Percentiles rank a stretch among this genome's conserved stretches.
Evolutionary conservation across 2,329 filamentous ascomycete genomes (phyloP).

Genomic region (Pseudocercospora musae): DNA sequence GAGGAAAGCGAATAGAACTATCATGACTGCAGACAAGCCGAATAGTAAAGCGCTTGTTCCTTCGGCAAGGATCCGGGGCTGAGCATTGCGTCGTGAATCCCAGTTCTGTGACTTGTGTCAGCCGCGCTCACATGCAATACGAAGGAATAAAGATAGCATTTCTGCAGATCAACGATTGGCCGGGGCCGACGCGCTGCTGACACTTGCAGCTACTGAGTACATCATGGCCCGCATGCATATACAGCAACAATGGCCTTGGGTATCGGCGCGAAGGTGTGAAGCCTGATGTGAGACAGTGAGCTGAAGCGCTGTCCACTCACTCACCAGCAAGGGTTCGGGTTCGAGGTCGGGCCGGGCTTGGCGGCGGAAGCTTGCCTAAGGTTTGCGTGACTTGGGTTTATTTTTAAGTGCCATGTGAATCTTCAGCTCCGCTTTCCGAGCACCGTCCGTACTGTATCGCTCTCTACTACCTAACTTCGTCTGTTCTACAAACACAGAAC

Average conservation of each 20-base stretch:
- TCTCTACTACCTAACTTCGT: not conserved
- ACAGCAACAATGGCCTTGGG: slow-evolving; percentile 5
- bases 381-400: not conserved
- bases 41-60: slow-evolving; percentile 1
- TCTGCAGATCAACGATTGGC: not conserved
- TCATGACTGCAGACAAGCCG: not conserved
- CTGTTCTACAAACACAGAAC: not conserved
- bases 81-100: slow-evolving; percentile 11
- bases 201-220: slow-evolving; percentile 2
- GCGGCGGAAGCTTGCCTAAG: not conserved
- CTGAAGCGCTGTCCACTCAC: not conserved
- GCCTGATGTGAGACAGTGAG: not conserved
- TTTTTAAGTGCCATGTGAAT: not conserved
- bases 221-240: not conserved
- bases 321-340: not conserved
- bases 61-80: slow-evolving; percentile 11
- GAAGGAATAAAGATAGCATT: slow-evolving; percentile 6
- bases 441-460: not conserved
- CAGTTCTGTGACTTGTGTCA: slow-evolving; percentile 12
- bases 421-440: not conserved
- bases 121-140: slow-evolving; percentile 14
- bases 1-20: slow-evolving; percentile 1
- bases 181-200: not conserved
- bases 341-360: not conserved
- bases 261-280: not conserved